These are phyloP conservation scores for Aspergillus vadensis DNA, from an alignment of 2,329 filamentous ascomycete species.

Conservation along the genomic window DNA sequence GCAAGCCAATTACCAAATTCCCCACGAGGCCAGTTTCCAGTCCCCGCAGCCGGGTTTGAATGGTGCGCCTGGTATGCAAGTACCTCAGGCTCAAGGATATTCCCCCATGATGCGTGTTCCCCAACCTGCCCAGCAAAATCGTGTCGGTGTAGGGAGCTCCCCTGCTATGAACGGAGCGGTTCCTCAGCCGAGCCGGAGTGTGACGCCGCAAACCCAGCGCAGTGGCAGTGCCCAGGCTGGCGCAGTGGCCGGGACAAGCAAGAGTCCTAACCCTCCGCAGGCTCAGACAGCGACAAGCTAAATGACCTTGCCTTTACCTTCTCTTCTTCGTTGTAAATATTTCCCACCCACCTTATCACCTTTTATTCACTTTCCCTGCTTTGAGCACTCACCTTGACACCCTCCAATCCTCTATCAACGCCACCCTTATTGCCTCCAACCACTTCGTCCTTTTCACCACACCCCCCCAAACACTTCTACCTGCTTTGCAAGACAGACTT, in stretches of 20 bases:
- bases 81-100: slow-evolving; percentile 53
- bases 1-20: slow-evolving; percentile 43
- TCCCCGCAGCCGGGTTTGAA: slow-evolving; percentile 39
- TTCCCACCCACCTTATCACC: slow-evolving; percentile 22
- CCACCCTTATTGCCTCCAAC: background rate
- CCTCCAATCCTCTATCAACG: background rate
- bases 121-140: slow-evolving; percentile 48
- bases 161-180: slow-evolving; percentile 49
- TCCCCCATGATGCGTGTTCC: slow-evolving; percentile 57
- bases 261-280: slow-evolving; percentile 46
- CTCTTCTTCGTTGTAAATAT: slow-evolving; percentile 38
- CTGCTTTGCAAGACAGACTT: background rate
- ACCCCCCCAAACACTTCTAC: background rate
- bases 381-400: background rate
- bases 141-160: slow-evolving; percentile 42
- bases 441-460: background rate
- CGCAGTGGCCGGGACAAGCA: slow-evolving; percentile 39
- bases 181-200: slow-evolving; percentile 47
- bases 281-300: slow-evolving; percentile 44
- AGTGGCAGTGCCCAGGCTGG: slow-evolving; percentile 46
- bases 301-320: slow-evolving; percentile 8
- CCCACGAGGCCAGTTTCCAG: slow-evolving; percentile 43
- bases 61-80: slow-evolving; percentile 43
- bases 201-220: slow-evolving; percentile 50
- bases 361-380: slow-evolving; percentile 16